These are phyloP conservation scores for Nannochloropsis salina DNA, from an alignment of 108 stramenopile genomes.

Conservation along the genomic window DNA sequence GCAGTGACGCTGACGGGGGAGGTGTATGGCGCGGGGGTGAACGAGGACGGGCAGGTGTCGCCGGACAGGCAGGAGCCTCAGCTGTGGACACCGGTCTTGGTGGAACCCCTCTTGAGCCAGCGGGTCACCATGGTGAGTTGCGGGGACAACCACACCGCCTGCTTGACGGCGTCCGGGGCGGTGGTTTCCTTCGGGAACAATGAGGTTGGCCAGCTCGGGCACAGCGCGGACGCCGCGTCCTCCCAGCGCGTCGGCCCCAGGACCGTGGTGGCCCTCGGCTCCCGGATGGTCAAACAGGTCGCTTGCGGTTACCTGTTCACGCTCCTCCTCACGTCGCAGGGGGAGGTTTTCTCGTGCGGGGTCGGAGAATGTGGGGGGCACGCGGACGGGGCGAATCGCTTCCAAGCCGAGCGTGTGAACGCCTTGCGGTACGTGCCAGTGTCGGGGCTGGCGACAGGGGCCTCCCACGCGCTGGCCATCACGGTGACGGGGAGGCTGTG, in stretches of 20 bases:
- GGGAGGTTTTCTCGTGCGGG: slow-evolving; percentile 22
- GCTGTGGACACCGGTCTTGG: slow-evolving; percentile 22
- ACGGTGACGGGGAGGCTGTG: slow-evolving; percentile 30
- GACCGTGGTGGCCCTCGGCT: slow-evolving; percentile 25
- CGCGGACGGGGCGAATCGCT: slow-evolving; percentile 5
- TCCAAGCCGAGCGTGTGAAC: neutral
- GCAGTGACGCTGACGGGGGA: slow-evolving; percentile 49
- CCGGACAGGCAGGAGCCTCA: neutral
- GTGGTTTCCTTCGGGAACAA: slow-evolving; percentile 52
- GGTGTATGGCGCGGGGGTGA: slow-evolving; percentile 43
- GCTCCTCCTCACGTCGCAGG: neutral
- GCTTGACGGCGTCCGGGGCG: slow-evolving; percentile 35
- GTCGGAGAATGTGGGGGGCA: neutral
- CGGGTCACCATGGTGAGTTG: slow-evolving; percentile 45
- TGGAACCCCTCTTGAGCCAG: slow-evolving; percentile 34
- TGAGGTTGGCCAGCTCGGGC: slow-evolving; percentile 53
- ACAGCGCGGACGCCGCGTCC: slow-evolving; percentile 36
- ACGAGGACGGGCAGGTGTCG: slow-evolving; percentile 54
- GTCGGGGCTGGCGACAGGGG: slow-evolving; percentile 4
- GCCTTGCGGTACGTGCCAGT: slow-evolving; percentile 20
- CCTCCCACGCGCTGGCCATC: slow-evolving; percentile 24
- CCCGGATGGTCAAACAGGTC: slow-evolving; percentile 23
- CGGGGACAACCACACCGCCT: slow-evolving; percentile 52
- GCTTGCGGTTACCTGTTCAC: slow-evolving; percentile 11
- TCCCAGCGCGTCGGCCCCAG: slow-evolving; percentile 30